phyloP scores from a whole-genome alignment of 2,329 filamentous ascomycete species.

The Biscogniauxia marginata region DNA sequence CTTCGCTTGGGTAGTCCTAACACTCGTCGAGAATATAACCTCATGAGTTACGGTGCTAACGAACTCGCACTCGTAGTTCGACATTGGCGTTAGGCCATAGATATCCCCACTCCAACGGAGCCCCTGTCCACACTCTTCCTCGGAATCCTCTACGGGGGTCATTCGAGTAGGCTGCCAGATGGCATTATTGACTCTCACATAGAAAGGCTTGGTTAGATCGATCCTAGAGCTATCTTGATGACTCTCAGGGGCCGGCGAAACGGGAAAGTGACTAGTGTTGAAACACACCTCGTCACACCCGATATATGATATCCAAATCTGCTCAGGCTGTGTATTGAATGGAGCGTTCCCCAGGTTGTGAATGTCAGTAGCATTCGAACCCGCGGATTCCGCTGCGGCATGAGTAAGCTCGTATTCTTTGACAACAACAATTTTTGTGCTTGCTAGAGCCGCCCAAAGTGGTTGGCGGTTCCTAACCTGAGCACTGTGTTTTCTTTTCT shows the following conservation, averaged over 20 bases:
- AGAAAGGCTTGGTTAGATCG: constrained; percentile 73
- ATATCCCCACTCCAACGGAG: constrained; percentile 69
- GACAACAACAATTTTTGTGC: constrained; percentile 93
- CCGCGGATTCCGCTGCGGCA: constrained; percentile 69
- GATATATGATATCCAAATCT: constrained; percentile 80
- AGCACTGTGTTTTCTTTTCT: constrained; percentile 85
- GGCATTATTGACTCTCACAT: constrained; percentile 74
- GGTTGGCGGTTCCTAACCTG: constrained; percentile 89
- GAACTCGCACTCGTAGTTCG: constrained; percentile 78
- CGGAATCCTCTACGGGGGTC: constrained; percentile 43
- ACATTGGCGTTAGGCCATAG: constrained; percentile 67
- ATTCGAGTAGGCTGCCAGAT: constrained; percentile 79
- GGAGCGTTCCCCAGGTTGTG: constrained; percentile 75
- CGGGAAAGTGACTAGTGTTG: constrained; percentile 65
- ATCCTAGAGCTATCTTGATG: constrained; percentile 48
- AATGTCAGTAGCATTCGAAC: constrained; percentile 72
- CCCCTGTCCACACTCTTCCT: constrained; percentile 38
- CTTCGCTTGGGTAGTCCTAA: constrained; percentile 61
- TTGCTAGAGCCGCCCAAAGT: constrained; percentile 90
- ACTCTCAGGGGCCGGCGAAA: constrained; percentile 37
- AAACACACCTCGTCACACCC: constrained; percentile 77
- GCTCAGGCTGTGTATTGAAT: constrained; percentile 66
- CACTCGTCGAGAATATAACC: constrained; percentile 69
- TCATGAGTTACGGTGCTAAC: constrained; percentile 64
- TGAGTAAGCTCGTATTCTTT: constrained; percentile 87